phyloP scores from a whole-genome alignment of 2,329 filamentous ascomycete genomes.

The Keithomyces neogunnii region DNA sequence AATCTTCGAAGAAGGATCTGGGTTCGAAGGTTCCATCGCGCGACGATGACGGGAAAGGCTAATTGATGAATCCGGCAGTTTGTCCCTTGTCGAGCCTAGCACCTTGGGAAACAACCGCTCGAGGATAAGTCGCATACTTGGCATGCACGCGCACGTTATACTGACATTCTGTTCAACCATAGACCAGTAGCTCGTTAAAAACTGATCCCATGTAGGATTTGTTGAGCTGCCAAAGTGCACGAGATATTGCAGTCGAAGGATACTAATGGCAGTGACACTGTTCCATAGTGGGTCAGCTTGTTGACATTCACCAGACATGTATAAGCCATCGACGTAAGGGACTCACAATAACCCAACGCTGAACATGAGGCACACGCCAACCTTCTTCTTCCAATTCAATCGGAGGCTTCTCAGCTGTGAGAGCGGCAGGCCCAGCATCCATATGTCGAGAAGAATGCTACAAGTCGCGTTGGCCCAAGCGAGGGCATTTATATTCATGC shows the following conservation, averaged over 20 bases:
- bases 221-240: conserved; percentile 11
- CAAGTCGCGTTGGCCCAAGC: conserved; percentile 37
- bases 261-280: conserved; percentile 15
- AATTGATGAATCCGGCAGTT: too few species aligned
- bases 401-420: conserved; percentile 26
- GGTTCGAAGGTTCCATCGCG: too few species aligned
- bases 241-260: conserved; percentile 16
- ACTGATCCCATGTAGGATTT: conserved; percentile 14
- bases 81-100: neutral
- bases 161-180: conserved; percentile 21
- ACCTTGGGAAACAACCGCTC: conserved; percentile 8
- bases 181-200: conserved; percentile 17
- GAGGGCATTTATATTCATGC: conserved; percentile 34
- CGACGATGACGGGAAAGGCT: too few species aligned
- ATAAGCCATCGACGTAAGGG: conserved; percentile 1
- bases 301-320: neutral
- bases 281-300: too few species aligned
- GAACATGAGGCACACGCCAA: conserved; percentile 33
- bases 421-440: conserved; percentile 36
- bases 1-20: too few species aligned
- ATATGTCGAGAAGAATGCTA: conserved; percentile 36
- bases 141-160: conserved; percentile 22
- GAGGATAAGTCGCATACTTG: conserved; percentile 20
- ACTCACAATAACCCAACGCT: conserved; percentile 27
- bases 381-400: conserved; percentile 31